Evolutionary conservation across 192 early-diverging fungal genomes (phyloP).

Genomic region (Backusella mclennaniae): DNA sequence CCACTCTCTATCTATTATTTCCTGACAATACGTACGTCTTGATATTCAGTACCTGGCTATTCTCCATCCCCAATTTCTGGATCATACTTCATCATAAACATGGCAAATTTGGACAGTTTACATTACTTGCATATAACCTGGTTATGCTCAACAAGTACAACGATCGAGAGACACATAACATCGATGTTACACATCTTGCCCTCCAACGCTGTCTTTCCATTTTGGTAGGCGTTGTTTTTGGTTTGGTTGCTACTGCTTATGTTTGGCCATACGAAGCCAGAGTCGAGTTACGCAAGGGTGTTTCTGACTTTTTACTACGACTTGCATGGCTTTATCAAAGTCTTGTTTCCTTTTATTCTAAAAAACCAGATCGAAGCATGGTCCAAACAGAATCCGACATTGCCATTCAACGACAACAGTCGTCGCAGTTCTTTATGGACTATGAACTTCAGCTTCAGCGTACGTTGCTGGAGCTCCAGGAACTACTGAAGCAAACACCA

Average conservation of each 20-base stretch:
- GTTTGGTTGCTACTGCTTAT: constrained; percentile 67
- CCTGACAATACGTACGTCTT: constrained; percentile 41
- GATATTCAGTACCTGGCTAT: constrained; percentile 54
- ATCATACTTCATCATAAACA: constrained; percentile 65
- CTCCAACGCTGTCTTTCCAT: constrained; percentile 63
- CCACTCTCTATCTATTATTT: constrained; percentile 55
- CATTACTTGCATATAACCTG: constrained; percentile 75
- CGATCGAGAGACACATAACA: constrained; percentile 55
- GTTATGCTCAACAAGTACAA: constrained; percentile 78
- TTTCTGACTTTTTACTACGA: constrained; percentile 69
- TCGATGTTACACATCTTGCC: constrained; percentile 55
- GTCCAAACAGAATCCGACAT: constrained; percentile 16
- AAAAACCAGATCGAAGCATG: constrained; percentile 6
- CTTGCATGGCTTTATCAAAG: constrained; percentile 70
- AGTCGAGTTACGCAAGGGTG: constrained; percentile 71
- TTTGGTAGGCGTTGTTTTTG: constrained; percentile 65
- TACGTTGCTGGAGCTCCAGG: constrained; percentile 59
- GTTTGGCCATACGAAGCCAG: constrained; percentile 87
- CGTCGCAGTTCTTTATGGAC: constrained; percentile 63
- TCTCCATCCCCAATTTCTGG: constrained; percentile 66
- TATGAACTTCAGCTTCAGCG: constrained; percentile 69
- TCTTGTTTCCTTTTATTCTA: constrained; percentile 58
- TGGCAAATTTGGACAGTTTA: constrained; percentile 78
- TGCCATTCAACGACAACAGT: constrained; percentile 15
- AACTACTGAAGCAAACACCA: constrained; percentile 63